A percentile compares a stretch with the other conserved stretches of the same genome.
phyloP scores from a whole-genome alignment of 495 filamentous ascomycete genomes.

The Penicillium argentinense region DNA sequence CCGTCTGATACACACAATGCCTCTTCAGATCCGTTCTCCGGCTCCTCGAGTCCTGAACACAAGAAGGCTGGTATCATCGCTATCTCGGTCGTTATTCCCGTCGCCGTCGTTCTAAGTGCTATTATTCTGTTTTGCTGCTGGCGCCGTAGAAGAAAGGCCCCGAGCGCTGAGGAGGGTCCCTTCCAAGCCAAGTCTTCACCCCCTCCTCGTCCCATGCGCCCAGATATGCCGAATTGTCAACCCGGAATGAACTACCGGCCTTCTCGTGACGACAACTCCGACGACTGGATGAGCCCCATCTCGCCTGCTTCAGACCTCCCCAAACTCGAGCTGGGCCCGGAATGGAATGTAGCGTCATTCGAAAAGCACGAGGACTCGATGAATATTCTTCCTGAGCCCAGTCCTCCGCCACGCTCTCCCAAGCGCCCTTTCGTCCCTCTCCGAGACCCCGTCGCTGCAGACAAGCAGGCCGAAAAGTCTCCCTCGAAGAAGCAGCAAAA shows the following conservation, averaged over 20 bases:
- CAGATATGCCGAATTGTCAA: conserved; percentile 31
- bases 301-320: conserved; percentile 32
- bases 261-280: conserved; percentile 23
- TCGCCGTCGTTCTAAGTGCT: conserved; percentile 32
- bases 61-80: conserved; percentile 47
- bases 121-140: conserved; percentile 45
- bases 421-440: conserved; percentile 31
- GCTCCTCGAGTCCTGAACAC: conserved; percentile 16
- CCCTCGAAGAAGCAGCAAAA: conserved; percentile 28
- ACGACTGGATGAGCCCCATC: conserved; percentile 26
- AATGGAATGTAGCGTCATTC: conserved; percentile 36
- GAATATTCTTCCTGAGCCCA: conserved; percentile 20
- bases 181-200: conserved; percentile 21
- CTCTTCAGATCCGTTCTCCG: conserved; percentile 21
- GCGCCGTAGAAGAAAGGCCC: conserved; percentile 32
- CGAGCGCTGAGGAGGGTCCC: conserved; percentile 27
- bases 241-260: conserved; percentile 24
- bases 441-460: conserved; percentile 21
- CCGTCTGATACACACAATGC: conserved; percentile 17
- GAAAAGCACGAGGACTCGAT: conserved; percentile 20
- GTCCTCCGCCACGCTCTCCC: conserved; percentile 30
- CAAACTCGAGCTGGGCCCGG: conserved; percentile 37
- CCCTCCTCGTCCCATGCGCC: conserved; percentile 21
- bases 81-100: conserved; percentile 43
- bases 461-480: conserved; percentile 20